Conservation (phyloP, 2,329 filamentous ascomycete species). For the Ceratocystis albifundus region DNA sequence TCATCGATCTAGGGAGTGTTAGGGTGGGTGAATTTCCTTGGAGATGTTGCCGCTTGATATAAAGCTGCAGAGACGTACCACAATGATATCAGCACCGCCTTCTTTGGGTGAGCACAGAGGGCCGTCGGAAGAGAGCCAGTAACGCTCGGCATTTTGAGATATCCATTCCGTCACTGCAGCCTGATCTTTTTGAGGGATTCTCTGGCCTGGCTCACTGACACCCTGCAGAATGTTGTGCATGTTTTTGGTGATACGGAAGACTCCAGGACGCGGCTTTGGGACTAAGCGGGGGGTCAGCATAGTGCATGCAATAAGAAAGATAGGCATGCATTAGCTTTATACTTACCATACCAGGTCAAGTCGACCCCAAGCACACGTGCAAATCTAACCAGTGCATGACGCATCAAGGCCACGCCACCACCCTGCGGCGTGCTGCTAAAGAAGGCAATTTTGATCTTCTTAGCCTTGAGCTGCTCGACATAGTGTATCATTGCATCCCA, state of each 20-base stretch:
- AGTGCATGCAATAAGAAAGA: background rate
- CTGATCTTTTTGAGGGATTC: slow-evolving; percentile 52
- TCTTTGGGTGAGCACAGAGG: slow-evolving; percentile 53
- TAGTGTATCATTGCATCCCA: slow-evolving; percentile 56
- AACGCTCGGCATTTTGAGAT: slow-evolving; percentile 57
- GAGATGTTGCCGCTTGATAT: too few species aligned
- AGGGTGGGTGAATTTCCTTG: background rate
- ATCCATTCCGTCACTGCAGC: slow-evolving; percentile 59
- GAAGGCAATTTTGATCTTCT: slow-evolving; percentile 60
- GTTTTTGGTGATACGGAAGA: slow-evolving; percentile 76
- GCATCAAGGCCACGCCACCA: slow-evolving; percentile 73
- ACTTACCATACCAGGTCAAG: slow-evolving; percentile 57
- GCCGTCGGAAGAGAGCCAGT: slow-evolving; percentile 59
- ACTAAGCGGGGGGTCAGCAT: slow-evolving; percentile 35
- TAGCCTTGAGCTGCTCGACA: slow-evolving; percentile 49
- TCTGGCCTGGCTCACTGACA: slow-evolving; percentile 53
- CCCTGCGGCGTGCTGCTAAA: slow-evolving; percentile 73
- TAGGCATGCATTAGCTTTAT: background rate
- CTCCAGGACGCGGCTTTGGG: slow-evolving; percentile 64
- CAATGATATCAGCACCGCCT: slow-evolving; percentile 63
- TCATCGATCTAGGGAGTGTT: slow-evolving; percentile 52
- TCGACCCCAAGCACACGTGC: slow-evolving; percentile 55
- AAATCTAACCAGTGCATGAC: slow-evolving; percentile 65
- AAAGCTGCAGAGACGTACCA: slow-evolving; percentile 35
- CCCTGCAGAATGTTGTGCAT: slow-evolving; percentile 84